These are phyloP conservation scores for Aureobasidium melanogenum DNA, from an alignment of 2,329 filamentous ascomycete species.

Conservation along the genomic window DNA sequence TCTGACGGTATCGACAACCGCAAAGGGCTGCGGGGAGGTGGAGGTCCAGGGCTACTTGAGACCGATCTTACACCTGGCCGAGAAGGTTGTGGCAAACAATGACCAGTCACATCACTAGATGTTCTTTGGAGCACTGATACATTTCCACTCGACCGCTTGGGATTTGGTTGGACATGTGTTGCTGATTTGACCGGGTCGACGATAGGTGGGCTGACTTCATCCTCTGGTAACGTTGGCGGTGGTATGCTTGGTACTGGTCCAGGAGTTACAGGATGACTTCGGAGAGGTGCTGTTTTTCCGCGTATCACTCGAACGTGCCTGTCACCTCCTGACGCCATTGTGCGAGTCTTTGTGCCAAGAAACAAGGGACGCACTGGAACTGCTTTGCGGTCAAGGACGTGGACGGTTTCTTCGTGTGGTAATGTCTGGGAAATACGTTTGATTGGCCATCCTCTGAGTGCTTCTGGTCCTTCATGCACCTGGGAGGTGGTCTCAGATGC, in stretches of 20 bases:
- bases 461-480: constrained; percentile 10
- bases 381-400: constrained; percentile 8
- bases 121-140: constrained; percentile 23
- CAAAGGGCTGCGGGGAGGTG: constrained; percentile 26
- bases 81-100: constrained; percentile 12
- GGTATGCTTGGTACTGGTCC: constrained; percentile 21
- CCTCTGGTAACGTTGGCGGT: constrained; percentile 4
- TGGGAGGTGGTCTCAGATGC: not conserved
- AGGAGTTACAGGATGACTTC: constrained; percentile 6
- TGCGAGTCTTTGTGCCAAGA: not conserved
- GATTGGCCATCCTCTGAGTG: constrained; percentile 12
- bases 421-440: constrained; percentile 9
- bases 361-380: not conserved
- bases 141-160: constrained; percentile 23
- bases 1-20: constrained; percentile 14
- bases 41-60: constrained; percentile 26
- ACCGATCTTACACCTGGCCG: constrained; percentile 16
- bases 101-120: constrained; percentile 23
- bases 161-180: constrained; percentile 9
- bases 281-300: constrained; percentile 8
- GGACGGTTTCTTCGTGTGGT: constrained; percentile 18
- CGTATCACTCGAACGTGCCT: constrained; percentile 2
- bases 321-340: not conserved
- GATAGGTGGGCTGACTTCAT: not conserved
- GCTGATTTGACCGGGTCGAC: not conserved